Conservation (phyloP, 179 eudicot genomes). For the Pouteria campechiana region DNA sequence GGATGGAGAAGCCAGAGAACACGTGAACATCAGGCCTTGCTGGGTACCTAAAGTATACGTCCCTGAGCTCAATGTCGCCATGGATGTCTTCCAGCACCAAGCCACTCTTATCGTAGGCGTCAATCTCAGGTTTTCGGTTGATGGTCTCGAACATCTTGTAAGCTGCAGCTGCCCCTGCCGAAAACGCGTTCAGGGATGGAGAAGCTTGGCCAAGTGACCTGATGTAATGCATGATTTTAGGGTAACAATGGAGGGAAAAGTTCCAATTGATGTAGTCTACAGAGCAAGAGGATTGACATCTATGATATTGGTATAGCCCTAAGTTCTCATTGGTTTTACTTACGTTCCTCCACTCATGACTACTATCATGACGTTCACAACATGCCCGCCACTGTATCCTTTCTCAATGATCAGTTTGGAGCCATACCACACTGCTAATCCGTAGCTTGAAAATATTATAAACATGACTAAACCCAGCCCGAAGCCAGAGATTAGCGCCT, state of each 20-base stretch:
- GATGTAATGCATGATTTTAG: background rate
- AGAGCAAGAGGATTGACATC: background rate
- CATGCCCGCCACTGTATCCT: conserved; percentile 64
- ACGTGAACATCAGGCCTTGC: conserved; percentile 74
- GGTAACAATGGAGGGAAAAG: too few relatives aligned
- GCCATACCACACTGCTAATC: conserved; percentile 74
- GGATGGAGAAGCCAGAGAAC: conserved; percentile 59
- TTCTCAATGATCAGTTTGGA: conserved; percentile 39
- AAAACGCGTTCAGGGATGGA: conserved; percentile 64
- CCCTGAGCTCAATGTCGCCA: conserved; percentile 69
- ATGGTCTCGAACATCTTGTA: conserved; percentile 84
- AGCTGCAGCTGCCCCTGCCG: conserved; percentile 88
- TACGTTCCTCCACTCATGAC: conserved; percentile 74
- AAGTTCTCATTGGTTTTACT: conserved; percentile 16
- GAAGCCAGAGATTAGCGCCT: conserved; percentile 73
- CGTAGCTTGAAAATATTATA: conserved; percentile 33
- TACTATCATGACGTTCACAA: conserved; percentile 67
- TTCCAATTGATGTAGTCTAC: too few relatives aligned
- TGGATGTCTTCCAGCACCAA: conserved; percentile 39
- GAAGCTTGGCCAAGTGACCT: conserved; percentile 79
- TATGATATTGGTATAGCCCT: background rate
- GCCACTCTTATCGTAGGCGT: conserved; percentile 47
- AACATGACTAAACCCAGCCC: conserved; percentile 44
- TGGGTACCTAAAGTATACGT: conserved; percentile 65
- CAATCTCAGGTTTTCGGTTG: conserved; percentile 50